Evolutionary conservation across 2,329 filamentous ascomycete species (phyloP), one percentile per base, ranked within the genome.

Genomic region (Colletotrichum karsti): DNA sequence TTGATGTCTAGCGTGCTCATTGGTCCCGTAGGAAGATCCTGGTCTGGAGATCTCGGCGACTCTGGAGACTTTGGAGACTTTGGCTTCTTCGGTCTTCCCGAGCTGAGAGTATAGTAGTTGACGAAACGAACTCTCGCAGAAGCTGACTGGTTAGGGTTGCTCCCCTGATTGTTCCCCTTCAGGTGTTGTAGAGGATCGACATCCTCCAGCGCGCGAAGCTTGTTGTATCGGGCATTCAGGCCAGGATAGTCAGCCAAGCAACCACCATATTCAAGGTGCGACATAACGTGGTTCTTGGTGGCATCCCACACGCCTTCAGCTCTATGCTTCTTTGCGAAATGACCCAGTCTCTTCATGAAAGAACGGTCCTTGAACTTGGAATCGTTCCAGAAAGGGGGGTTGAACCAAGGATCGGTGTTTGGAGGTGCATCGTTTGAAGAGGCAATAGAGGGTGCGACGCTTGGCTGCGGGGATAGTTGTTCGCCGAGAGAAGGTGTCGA

Each of bases 81-180:
- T 13, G 78, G 77, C 62, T 78, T 77, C 72, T 92, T 94, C 2
- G 86, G 85, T 66, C 89, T 85, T 4, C 94, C 94, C 9, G 92
- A 91, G 71, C 92, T 94, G n/a, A 92, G 87, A 1, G 94, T 97
- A 76, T 95, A 97, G 77, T 97, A 97, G 76, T 97, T 97, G 64
- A 93, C 85, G 74, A 97, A 97, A 15, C 94, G 87, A 10, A 96
- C 88, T 58, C 91, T 84, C 3, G 83, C 81, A n/a, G 48, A 28
- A 9, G 39, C 20, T 10, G 83, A 81, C 22, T 75, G 70, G n/a
- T 74, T 72, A 3, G 73, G 72, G 22, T 70, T 70, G 10, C 54
- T 54, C 54, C 48, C 63, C 58, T 57, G 73, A 69, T 15, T 69
- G 71, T 63, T 64, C 28, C 18, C 71, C 12, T 37, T 35, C 50